Evolutionary conservation across 139 green algal genomes (phyloP).

Genomic region (Spirogloea muscicola): DNA sequence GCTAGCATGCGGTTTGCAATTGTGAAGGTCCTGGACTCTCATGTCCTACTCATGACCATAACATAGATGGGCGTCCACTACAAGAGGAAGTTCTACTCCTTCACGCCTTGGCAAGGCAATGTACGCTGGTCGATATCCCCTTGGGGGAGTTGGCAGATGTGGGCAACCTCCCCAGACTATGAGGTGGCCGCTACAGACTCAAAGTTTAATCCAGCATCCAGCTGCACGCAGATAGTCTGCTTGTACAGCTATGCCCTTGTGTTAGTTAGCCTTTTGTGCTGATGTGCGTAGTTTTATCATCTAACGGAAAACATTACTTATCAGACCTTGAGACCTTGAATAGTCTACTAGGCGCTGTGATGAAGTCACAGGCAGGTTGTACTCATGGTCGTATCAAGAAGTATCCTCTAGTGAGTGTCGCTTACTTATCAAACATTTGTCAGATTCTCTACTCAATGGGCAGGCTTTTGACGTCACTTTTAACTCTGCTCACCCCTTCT

Average conservation of each 20-base stretch:
- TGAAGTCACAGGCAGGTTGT: neutral
- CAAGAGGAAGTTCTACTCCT: slow-evolving; percentile 71
- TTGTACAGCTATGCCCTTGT: too few species aligned
- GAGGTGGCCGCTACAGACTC: too few species aligned
- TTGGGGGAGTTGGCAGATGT: slow-evolving; percentile 75
- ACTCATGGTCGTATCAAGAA: neutral
- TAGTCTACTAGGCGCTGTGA: neutral
- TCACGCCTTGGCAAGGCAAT: slow-evolving; percentile 75
- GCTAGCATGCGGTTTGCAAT: too few species aligned
- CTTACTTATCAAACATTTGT: neutral
- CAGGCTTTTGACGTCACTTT: neutral
- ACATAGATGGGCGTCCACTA: slow-evolving; percentile 43
- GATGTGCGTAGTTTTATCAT: neutral
- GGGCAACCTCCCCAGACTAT: slow-evolving; percentile 52
- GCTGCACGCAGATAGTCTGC: neutral
- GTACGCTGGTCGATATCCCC: slow-evolving; percentile 80
- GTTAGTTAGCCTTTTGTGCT: too few species aligned
- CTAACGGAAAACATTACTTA: neutral
- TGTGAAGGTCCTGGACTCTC: too few species aligned
- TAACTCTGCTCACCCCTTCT: neutral
- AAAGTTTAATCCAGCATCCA: neutral
- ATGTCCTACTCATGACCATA: too few species aligned
- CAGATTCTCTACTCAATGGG: neutral
- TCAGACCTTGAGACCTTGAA: neutral
- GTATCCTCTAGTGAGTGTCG: neutral